Conservation (phyloP, 352 stramenopile species). For the Chrysophaeum taylorii region DNA sequence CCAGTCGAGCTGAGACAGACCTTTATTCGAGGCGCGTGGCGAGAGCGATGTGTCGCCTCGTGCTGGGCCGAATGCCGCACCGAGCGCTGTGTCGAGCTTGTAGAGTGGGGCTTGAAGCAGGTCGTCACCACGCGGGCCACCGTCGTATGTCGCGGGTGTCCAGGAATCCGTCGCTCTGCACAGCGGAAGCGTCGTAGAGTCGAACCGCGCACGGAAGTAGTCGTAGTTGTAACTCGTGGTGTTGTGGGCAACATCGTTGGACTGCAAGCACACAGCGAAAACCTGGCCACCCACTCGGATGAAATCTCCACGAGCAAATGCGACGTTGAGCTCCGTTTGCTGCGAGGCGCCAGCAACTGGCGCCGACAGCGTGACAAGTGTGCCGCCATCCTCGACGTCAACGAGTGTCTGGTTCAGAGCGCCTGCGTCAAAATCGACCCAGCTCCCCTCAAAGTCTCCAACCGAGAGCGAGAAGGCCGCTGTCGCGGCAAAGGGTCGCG, state of each 20-base stretch:
- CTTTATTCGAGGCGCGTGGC: conserved; percentile 26
- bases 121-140: conserved; percentile 23
- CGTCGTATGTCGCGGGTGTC: conserved; percentile 31
- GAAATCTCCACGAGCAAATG: conserved; percentile 46
- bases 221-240: conserved; percentile 10
- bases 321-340: conserved; percentile 29
- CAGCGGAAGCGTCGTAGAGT: conserved; percentile 40
- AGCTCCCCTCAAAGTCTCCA: conserved; percentile 42
- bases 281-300: conserved; percentile 46
- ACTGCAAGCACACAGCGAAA: conserved; percentile 51
- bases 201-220: conserved; percentile 27
- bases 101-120: conserved; percentile 43
- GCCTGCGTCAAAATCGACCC: conserved; percentile 13
- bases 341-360: background rate
- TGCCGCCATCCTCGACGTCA: conserved; percentile 27
- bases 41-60: conserved; percentile 36
- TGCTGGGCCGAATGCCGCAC: conserved; percentile 30
- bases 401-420: conserved; percentile 28
- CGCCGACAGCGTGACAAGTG: conserved; percentile 22
- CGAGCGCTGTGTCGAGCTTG: conserved; percentile 43
- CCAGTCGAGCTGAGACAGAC: background rate
- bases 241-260: conserved; percentile 23
- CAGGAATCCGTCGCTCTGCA: conserved; percentile 38
- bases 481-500: conserved; percentile 33
- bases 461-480: conserved; percentile 48